Evolutionary conservation across 352 stramenopile genomes (phyloP).

Genomic region (Globisporangium iwayamae): DNA sequence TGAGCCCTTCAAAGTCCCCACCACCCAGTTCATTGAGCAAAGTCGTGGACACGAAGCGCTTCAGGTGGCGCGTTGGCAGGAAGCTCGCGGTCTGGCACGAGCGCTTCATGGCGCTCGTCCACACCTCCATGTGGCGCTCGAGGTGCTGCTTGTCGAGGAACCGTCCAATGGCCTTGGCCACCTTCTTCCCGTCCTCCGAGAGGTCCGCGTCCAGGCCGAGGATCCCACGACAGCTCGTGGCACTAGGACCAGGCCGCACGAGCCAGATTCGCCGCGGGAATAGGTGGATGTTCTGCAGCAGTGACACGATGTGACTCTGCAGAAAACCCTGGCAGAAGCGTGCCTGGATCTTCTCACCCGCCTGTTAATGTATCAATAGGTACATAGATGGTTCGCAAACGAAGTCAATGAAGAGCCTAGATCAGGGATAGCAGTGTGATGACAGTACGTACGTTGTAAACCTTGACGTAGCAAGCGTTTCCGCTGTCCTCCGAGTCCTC

Average conservation of each 20-base stretch:
- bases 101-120: constrained; percentile 82
- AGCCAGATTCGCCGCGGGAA: constrained; percentile 88
- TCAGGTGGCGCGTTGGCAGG: constrained; percentile 56
- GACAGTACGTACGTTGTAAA: constrained; percentile 75
- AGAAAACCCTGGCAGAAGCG: constrained; percentile 85
- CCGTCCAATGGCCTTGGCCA: constrained; percentile 73
- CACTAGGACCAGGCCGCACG: constrained; percentile 80
- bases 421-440: too few relatives aligned
- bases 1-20: constrained; percentile 89
- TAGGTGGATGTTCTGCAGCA: constrained; percentile 92
- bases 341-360: constrained; percentile 89
- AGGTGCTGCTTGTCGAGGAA: constrained; percentile 85
- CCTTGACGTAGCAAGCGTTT: constrained; percentile 90
- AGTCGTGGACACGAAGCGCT: constrained; percentile 83
- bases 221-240: constrained; percentile 72
- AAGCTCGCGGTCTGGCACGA: constrained; percentile 71
- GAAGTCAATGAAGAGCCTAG: too few relatives aligned
- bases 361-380: constrained; percentile 19
- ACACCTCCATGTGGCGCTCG: constrained; percentile 68
- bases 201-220: constrained; percentile 83
- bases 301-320: constrained; percentile 83
- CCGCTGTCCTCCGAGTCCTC: constrained; percentile 81
- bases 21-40: constrained; percentile 90
- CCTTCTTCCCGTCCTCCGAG: constrained; percentile 68
- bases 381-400: not conserved